Evolutionary conservation across 1,139 yeast species (phyloP), one percentile per base, ranked within the genome.

Genomic region (Hansenula sp.): DNA sequence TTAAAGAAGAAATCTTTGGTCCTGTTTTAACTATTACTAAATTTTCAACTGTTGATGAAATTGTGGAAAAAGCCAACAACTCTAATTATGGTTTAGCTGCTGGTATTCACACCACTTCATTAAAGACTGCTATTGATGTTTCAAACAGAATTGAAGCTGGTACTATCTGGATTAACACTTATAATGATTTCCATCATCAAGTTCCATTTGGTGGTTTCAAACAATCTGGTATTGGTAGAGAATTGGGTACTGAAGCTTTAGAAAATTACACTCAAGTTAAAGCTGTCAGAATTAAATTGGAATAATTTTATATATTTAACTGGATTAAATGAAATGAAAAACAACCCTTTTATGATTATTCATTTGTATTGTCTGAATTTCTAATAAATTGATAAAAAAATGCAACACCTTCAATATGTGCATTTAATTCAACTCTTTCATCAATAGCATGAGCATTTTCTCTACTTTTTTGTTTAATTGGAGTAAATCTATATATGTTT

Each of bases 1-100:
- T 78, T 48, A 73, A 66, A 58, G 90, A 83, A 51, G 92, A 83
- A 60, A 77, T 78, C 53, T 78, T 78, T 46, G 84, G 84, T 43
- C 84, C 84, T 25, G 80, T 78, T 43, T 75, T 77, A 41, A 73
- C 82, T 32, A 66, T 77, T 42, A 61, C 75, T 49, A 77, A 76
- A 61, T 78, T 78, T 59, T 66, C 63, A 52, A 66, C 73, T 39
- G 59, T 69, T 42, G 82, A 77, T 44, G 79, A 77, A 52, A 81
- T 69, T 41, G 63, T 77, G 42, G 61, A 60, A 34, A 61, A 65
- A 60, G 82, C 82, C 38, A 78, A 78, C 56, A 71, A 72, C 55
- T 65, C 80, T 30, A 72, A 71, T 41, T 77, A 75, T 56, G 84
- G 84, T 50, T 70, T 78, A 60, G 82, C 82, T 55, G 82, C 83